These are phyloP conservation scores for Fusarium graminum DNA, from an alignment of 2,329 filamentous ascomycete species.

Conservation along the genomic window DNA sequence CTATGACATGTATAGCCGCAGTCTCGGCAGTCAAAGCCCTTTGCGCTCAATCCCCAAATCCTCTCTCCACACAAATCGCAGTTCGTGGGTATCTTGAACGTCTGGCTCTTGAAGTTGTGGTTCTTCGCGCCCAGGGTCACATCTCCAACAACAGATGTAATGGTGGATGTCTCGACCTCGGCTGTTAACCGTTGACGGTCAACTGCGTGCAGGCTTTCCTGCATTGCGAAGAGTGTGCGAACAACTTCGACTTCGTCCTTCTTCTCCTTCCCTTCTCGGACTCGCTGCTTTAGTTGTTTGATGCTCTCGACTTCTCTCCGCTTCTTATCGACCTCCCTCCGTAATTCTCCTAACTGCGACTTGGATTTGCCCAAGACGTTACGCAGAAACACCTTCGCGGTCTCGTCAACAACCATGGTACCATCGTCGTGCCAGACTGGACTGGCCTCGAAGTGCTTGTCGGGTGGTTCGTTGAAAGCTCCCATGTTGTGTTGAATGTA, in stretches of 20 bases:
- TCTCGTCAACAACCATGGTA: constrained; percentile 85
- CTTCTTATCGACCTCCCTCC: constrained; percentile 87
- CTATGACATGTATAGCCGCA: constrained; percentile 98
- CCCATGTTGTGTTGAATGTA: constrained; percentile 93
- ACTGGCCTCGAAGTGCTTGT: constrained; percentile 92
- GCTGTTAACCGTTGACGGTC: constrained; percentile 88
- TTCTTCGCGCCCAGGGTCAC: constrained; percentile 92
- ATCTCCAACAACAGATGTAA: constrained; percentile 91
- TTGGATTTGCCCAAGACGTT: constrained; percentile 95
- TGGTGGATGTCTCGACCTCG: constrained; percentile 93
- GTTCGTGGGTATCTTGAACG: constrained; percentile 98
- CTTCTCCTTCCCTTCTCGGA: constrained; percentile 87
- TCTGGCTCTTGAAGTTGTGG: constrained; percentile 98
- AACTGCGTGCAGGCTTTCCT: constrained; percentile 86
- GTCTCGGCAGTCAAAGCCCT: constrained; percentile 95
- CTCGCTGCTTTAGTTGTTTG: constrained; percentile 78
- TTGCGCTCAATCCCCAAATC: constrained; percentile 96
- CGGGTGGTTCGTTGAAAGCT: constrained; percentile 83
- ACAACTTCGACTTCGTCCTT: constrained; percentile 90
- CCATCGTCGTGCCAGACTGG: constrained; percentile 98
- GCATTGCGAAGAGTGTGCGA: constrained; percentile 82
- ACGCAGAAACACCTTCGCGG: constrained; percentile 88
- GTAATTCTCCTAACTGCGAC: constrained; percentile 80
- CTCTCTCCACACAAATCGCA: constrained; percentile 96
- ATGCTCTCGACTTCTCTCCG: constrained; percentile 84